Conservation (phyloP, 78 protist species). For the Emiliania huxleyi region DNA sequence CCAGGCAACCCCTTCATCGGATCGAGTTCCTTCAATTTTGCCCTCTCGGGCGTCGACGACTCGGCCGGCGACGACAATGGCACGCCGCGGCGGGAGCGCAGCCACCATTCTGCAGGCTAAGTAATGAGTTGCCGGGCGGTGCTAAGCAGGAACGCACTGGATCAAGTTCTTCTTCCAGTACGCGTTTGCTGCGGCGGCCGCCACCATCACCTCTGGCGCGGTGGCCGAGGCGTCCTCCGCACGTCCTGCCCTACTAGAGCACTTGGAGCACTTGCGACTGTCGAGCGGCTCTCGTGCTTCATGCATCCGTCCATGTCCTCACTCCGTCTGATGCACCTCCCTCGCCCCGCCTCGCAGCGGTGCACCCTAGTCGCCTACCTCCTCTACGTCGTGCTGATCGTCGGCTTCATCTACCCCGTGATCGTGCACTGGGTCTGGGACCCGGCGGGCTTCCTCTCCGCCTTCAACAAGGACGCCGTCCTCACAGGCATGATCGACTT, state of each 20-base stretch:
- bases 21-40: background rate
- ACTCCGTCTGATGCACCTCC: too few species aligned
- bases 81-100: too few species aligned
- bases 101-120: too few species aligned
- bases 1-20: background rate
- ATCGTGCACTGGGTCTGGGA: slow-evolving; percentile 62
- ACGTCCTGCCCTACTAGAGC: too few species aligned
- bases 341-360: too few species aligned
- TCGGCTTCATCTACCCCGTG: slow-evolving; percentile 62
- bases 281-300: too few species aligned
- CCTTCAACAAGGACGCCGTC: background rate
- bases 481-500: slow-evolving; percentile 7
- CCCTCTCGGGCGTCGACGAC: background rate
- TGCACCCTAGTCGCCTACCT: slow-evolving; percentile 37
- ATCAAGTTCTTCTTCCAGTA: slow-evolving; percentile 30
- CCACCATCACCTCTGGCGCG: slow-evolving; percentile 74
- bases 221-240: too few species aligned
- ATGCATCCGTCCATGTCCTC: too few species aligned
- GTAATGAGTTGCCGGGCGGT: too few species aligned
- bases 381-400: slow-evolving; percentile 21
- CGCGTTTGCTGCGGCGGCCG: slow-evolving; percentile 57
- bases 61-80: background rate
- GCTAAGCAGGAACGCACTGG: background rate
- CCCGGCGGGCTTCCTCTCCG: slow-evolving; percentile 7
- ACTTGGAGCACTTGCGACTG: too few species aligned